phyloP scores from a whole-genome alignment of 345 rosid species.

The Eutrema yunnanense region DNA sequence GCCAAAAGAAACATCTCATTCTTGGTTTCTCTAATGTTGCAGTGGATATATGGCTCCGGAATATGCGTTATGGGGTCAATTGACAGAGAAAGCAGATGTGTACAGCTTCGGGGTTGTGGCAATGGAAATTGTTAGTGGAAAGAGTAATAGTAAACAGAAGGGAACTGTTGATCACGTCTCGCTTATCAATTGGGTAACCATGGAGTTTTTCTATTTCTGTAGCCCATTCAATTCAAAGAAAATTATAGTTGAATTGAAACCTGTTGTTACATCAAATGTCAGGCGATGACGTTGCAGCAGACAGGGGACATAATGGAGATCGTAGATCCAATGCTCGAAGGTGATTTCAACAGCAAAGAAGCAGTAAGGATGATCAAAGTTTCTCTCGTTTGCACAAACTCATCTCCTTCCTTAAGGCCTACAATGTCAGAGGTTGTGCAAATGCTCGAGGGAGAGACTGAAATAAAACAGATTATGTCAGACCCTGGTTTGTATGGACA shows the following conservation, averaged over 20 bases:
- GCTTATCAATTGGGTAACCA: slow-evolving; percentile 38
- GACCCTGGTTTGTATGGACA: slow-evolving; percentile 15
- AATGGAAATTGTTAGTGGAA: slow-evolving; percentile 40
- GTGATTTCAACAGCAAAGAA: slow-evolving; percentile 24
- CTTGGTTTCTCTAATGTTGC: background rate
- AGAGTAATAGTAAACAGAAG: background rate
- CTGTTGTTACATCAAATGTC: background rate
- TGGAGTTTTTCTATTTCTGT: background rate
- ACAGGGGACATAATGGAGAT: slow-evolving; percentile 25
- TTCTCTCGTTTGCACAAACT: slow-evolving; percentile 34
- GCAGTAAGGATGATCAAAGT: slow-evolving; percentile 32
- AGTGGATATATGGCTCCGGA: slow-evolving; percentile 42
- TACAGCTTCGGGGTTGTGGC: slow-evolving; percentile 43
- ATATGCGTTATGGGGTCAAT: slow-evolving; percentile 36
- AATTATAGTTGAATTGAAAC: background rate
- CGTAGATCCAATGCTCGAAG: slow-evolving; percentile 25
- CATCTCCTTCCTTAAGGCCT: slow-evolving; percentile 31
- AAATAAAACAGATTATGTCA: slow-evolving; percentile 5
- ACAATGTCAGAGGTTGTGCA: slow-evolving; percentile 31
- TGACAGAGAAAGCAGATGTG: slow-evolving; percentile 44
- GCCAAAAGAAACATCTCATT: background rate
- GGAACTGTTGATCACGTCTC: slow-evolving; percentile 10
- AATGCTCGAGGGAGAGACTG: slow-evolving; percentile 33
- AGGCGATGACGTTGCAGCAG: slow-evolving; percentile 27
- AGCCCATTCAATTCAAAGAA: background rate